These are phyloP conservation scores for Trichoderma gracile DNA, from an alignment of 2,329 filamentous ascomycete species.

Conservation along the genomic window DNA sequence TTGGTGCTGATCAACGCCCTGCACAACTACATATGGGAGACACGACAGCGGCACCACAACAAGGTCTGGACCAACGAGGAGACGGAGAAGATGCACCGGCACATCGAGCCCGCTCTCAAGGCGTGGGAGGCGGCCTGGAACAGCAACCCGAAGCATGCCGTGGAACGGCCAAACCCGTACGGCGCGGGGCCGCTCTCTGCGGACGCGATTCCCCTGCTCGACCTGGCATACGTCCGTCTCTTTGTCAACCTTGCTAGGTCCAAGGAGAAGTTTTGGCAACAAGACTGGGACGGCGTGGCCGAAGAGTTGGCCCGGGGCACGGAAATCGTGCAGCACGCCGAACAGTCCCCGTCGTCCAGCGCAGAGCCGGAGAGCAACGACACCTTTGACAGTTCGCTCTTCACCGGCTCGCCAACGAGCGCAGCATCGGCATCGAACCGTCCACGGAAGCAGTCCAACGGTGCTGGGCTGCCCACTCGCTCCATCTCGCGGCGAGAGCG, in stretches of 20 bases:
- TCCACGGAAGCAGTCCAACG: conserved; percentile 41
- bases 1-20: conserved; percentile 89
- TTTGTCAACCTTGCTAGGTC: conserved; percentile 91
- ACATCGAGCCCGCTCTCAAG: conserved; percentile 89
- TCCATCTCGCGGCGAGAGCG: conserved; percentile 74
- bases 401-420: conserved; percentile 54
- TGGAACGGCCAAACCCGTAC: conserved; percentile 82
- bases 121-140: conserved; percentile 95
- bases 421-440: conserved; percentile 54
- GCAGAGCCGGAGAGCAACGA: conserved; percentile 47
- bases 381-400: conserved; percentile 50
- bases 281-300: conserved; percentile 89
- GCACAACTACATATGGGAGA: conserved; percentile 99
- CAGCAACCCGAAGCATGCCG: conserved; percentile 78
- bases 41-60: conserved; percentile 82
- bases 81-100: conserved; percentile 92
- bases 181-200: conserved; percentile 80
- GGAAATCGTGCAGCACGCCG: conserved; percentile 73
- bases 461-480: conserved; percentile 36
- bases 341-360: conserved; percentile 58
- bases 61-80: conserved; percentile 89
- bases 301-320: conserved; percentile 78
- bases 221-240: conserved; percentile 86
- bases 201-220: conserved; percentile 86
- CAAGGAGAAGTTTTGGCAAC: conserved; percentile 91